Base-by-base conservation (phyloP, 2,329 filamentous ascomycete species). In the Cyphellophora europaea region DNA sequence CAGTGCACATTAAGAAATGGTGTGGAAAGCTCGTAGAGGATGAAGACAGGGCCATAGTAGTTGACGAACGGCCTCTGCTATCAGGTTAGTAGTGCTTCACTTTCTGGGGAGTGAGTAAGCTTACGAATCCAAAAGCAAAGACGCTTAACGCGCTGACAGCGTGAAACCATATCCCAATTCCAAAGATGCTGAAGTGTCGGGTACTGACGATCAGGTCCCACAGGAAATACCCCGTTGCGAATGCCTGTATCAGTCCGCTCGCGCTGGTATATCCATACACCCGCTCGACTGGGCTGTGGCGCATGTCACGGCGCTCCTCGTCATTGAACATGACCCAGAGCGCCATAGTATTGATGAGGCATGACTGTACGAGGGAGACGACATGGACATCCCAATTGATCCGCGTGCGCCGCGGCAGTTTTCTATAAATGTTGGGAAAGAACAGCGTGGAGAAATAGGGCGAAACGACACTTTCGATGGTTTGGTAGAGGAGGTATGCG, bases 1-100 rank as follows among this genome's bases (percentile, higher is more conserved):
- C 76, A 80, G 61, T 80, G 76, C 52, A 79, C 71, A 55, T 80
- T 80, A 43, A 79, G 65, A 54, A 79, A 79, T 6, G 76, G 76
- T 42, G 68, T 71, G 27, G 72, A 77, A 44, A 80, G 71, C 52
- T 80, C 76, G 59, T 79, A 80, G 47, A 80, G 72, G 49, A 80
- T 74, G 58, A 80, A 80, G 5, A 68, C 69, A 1, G 74, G 71
- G 12, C 66, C 71, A 54, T 79, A 80, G 62, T 67, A 79, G 55
- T 78, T 77, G 41, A 77, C 59, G 50, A 79, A 79, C 2, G 76
- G 76, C 43, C 75, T 66, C 75, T 79, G 49, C 30, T n/a, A n/a
- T 19, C 14, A 35, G 33, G 33, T 37, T 18, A 25, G 8, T n/a
- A 25, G 21, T 25, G n/a, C 8, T n/a, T 25, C 8, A 25, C n/a